Base-by-base conservation (phyloP, 2,329 filamentous ascomycete genomes). In the Ophiosphaerella korrae region DNA sequence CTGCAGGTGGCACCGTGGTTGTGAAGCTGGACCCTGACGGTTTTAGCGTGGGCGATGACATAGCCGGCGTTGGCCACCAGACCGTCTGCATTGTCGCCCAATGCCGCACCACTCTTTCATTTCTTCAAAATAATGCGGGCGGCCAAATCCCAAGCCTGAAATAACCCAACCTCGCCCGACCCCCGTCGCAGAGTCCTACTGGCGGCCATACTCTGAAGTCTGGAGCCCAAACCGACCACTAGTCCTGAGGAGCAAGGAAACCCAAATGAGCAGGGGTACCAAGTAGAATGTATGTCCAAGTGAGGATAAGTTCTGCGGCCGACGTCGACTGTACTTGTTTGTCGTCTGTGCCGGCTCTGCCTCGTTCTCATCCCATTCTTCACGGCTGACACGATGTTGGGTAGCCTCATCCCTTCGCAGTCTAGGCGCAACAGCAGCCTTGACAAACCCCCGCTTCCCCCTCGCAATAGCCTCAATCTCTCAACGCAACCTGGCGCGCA, bases 241-340 rank as follows among this genome's bases (percentile, higher is more conserved):
- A 21, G 18, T 21, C 18, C 18, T 21, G 18, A 6, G 11, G 26
- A 29, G 26, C 26, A 29, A 29, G 26, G 26, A 7, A 11, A 29
- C 11, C 26, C 26, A 29, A 11, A 6, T 29, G 26, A 11, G 26
- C 26, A 29, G 26, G 26, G 26, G 11, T 29, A 9, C 18, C 18
- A 21, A 21, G 45, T 58, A 55, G 35, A 53, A 73, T 72, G 71
- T 73, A 73, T 60, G 71, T 73, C 52, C 48, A 65, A 31, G 39
- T 68, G 48, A 58, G 62, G 44, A 64, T 59, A 42, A 58, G 36
- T 58, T 64, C 63, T 23, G 55, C 58, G 52, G 55, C 63, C 60
- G 66, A 61, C 46, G 53, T 56, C 52, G 52, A 16, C 34, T 35
- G 31, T 38, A 35, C 51, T 32, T 49, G 23, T 50, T 33, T 63